Evolutionary conservation across 805 yeast species (phyloP).

Genomic region (Candida easanensis): DNA sequence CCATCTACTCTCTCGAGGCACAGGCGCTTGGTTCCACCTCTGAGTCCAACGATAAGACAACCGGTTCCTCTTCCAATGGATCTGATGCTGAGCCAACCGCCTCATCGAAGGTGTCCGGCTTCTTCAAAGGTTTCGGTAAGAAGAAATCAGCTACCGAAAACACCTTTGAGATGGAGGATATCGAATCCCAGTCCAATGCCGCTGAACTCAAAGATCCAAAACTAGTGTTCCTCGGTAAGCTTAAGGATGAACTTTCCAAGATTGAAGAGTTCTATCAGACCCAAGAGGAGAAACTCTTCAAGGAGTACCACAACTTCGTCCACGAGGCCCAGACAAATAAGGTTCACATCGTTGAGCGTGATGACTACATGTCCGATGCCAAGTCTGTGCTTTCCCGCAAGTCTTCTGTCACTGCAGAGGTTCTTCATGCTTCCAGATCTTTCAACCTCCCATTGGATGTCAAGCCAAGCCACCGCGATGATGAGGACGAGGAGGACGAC

Average conservation of each 20-base stretch:
- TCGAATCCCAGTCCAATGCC: slow-evolving; percentile 6
- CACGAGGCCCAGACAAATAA: slow-evolving; percentile 44
- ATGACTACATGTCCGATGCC: slow-evolving; percentile 22
- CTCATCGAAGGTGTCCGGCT: background rate
- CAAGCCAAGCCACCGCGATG: slow-evolving; percentile 29
- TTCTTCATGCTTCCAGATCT: slow-evolving; percentile 18
- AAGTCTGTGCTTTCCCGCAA: slow-evolving; percentile 24
- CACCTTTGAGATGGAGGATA: slow-evolving; percentile 27
- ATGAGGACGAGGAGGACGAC: slow-evolving; percentile 37
- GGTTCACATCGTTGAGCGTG: slow-evolving; percentile 25
- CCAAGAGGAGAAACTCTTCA: slow-evolving; percentile 45
- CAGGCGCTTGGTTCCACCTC: slow-evolving; percentile 24
- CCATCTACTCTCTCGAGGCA: slow-evolving; percentile 53
- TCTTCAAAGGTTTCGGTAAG: slow-evolving; percentile 5
- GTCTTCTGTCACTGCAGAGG: slow-evolving; percentile 22
- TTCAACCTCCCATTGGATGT: slow-evolving; percentile 23
- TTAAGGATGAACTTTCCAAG: slow-evolving; percentile 47
- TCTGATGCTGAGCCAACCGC: slow-evolving; percentile 11
- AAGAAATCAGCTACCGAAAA: slow-evolving; percentile 10
- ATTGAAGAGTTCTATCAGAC: slow-evolving; percentile 49
- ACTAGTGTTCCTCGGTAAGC: slow-evolving; percentile 43
- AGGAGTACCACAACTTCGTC: slow-evolving; percentile 43
- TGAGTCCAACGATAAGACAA: slow-evolving; percentile 1
- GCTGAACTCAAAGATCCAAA: slow-evolving; percentile 27
- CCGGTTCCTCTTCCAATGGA: slow-evolving; percentile 6